Evolutionary conservation across 202 grass and related monocot genomes (phyloP).

Genomic region (Thinopyrum obtusiflorum): DNA sequence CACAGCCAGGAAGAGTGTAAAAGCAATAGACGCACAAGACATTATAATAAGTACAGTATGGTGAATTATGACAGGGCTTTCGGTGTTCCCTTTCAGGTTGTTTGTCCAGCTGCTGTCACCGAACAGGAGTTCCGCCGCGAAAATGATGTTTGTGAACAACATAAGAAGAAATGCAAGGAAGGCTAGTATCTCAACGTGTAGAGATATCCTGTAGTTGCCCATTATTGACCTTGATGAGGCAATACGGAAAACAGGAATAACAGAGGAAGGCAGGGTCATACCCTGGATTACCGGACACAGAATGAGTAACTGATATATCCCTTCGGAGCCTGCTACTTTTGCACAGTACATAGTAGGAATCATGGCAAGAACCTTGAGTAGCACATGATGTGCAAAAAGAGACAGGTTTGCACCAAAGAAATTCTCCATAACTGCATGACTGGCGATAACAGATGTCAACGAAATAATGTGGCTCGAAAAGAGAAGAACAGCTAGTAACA

Average conservation of each 20-base stretch:
- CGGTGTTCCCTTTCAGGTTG: slow-evolving; percentile 57
- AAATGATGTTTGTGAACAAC: slow-evolving; percentile 75
- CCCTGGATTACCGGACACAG: slow-evolving; percentile 71
- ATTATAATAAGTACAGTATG: slow-evolving; percentile 45
- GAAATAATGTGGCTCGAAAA: slow-evolving; percentile 75
- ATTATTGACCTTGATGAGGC: slow-evolving; percentile 75
- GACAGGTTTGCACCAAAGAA: slow-evolving; percentile 60
- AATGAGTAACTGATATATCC: slow-evolving; percentile 71
- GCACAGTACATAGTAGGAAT: slow-evolving; percentile 56
- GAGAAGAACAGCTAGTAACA: slow-evolving; percentile 69
- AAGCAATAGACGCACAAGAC: slow-evolving; percentile 55
- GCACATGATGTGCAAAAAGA: slow-evolving; percentile 40
- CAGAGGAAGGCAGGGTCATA: slow-evolving; percentile 68
- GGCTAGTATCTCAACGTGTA: slow-evolving; percentile 49
- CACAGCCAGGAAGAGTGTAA: slow-evolving; percentile 61
- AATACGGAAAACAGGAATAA: slow-evolving; percentile 75
- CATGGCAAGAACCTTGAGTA: slow-evolving; percentile 54
- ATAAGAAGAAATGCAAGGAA: slow-evolving; percentile 67
- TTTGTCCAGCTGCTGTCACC: slow-evolving; percentile 81
- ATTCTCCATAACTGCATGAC: slow-evolving; percentile 41
- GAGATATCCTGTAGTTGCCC: slow-evolving; percentile 54
- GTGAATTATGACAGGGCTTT: slow-evolving; percentile 38
- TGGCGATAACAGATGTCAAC: slow-evolving; percentile 53
- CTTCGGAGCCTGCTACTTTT: slow-evolving; percentile 62
- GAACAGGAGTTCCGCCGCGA: slow-evolving; percentile 66